Evolutionary conservation across 495 filamentous ascomycete species (phyloP), one percentile per base, ranked within the genome.

Genomic region (Penicillium longicatenatum): DNA sequence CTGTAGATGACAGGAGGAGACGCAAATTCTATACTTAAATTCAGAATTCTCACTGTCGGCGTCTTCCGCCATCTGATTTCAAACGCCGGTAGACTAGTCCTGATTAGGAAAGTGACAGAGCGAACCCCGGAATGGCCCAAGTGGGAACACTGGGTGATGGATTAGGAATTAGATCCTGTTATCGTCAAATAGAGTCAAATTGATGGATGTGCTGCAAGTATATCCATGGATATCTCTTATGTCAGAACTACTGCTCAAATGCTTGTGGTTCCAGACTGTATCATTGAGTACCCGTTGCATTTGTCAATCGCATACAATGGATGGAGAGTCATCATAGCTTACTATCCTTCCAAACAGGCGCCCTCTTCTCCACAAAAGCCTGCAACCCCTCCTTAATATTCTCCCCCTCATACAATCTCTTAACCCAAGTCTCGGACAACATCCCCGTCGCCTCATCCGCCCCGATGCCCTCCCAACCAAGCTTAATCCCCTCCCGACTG

Each of bases 361-460:
- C 80, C 75, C 90, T 82, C 79, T 85, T 92, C 82, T 93, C 90
- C 54, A 90, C 84, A 80, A 96, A 96, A 53, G 88, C 89, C 75
- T 62, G 78, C 51, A 95, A 70, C 0, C 91, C 92, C 75, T 95
- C 92, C 68, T 77, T 83, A 62, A 91, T 87, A 78, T 95, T 95
- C 73, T 90, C 85, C 6, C 89, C 91, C 21, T 69, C 78, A 53
- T 86, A 76, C 61, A 96, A 79, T 66, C 77, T 69, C 59, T 65
- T 73, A 66, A 79, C 88, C 82, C 84, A 80, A 6, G 79, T 83
- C 57, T 82, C 80, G 44, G 76, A 71, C 63, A 90, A 61, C 45
- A 82, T 64, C 54, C 77, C 76, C 33, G 84, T 88, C 35, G 71
- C 89, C 70, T 87, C 82, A 65, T 88, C 85, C 42, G 84, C 86